Conservation (phyloP, 1,284 basidiomycete genomes). For the Malassezia equina region DNA sequence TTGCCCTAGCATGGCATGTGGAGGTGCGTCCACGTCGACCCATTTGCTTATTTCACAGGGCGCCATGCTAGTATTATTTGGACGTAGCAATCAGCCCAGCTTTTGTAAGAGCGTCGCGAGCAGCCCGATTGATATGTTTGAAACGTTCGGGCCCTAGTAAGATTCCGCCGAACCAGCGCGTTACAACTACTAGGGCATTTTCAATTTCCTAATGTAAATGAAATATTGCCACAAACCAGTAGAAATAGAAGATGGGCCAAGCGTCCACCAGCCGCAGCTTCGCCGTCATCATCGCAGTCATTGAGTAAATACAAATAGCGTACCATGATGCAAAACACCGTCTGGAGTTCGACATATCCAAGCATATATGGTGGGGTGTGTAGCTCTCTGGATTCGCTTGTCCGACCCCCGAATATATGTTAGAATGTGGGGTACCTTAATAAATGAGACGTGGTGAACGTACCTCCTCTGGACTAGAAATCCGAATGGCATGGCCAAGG, state of each 20-base stretch:
- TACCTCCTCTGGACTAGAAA: constrained; percentile 39
- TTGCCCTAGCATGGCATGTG: background rate
- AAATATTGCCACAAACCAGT: constrained; percentile 20
- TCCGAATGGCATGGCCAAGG: constrained; percentile 38
- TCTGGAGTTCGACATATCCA: constrained; percentile 39
- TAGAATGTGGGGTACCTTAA: constrained; percentile 25
- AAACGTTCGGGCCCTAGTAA: constrained; percentile 43
- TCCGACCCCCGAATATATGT: constrained; percentile 26
- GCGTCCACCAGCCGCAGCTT: constrained; percentile 46
- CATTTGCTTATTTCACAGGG: background rate
- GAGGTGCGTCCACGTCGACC: background rate
- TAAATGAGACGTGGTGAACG: background rate
- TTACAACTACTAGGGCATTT: constrained; percentile 44
- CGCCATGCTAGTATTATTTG: background rate
- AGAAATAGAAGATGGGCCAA: constrained; percentile 46
- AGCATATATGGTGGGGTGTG: constrained; percentile 45
- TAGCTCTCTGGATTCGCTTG: constrained; percentile 35
- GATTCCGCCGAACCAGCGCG: constrained; percentile 43
- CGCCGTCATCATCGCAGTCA: constrained; percentile 47
- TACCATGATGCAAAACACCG: constrained; percentile 36
- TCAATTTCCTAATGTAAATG: constrained; percentile 19
- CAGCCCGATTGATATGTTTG: constrained; percentile 42
- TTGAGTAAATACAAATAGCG: background rate
- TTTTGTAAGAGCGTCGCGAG: constrained; percentile 36
- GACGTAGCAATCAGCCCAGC: constrained; percentile 20